Conservation (phyloP, 495 filamentous ascomycete species). For the Amniculicola lignicola region DNA sequence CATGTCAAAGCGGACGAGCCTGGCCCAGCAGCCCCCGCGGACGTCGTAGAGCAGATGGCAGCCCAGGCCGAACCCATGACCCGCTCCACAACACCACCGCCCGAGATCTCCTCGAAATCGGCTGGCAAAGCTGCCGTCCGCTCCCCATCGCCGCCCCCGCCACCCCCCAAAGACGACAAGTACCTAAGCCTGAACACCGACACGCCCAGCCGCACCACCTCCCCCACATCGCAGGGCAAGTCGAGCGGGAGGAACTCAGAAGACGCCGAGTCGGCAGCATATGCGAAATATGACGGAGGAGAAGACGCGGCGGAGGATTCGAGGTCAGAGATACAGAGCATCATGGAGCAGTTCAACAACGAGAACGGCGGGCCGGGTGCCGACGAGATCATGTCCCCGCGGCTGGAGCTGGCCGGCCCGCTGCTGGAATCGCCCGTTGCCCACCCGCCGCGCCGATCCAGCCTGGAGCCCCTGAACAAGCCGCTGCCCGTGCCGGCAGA, state of each 20-base stretch:
- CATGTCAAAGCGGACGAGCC: too few relatives aligned
- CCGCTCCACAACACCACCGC: conserved; percentile 28
- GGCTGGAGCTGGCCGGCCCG: conserved; percentile 68
- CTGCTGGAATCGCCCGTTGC: conserved; percentile 59
- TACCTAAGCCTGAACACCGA: conserved; percentile 60
- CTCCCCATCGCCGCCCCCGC: conserved; percentile 32
- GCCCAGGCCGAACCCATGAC: not conserved
- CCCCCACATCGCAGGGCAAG: conserved; percentile 44
- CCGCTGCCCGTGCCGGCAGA: conserved; percentile 18
- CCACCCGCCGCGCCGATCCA: conserved; percentile 80
- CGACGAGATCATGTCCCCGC: conserved; percentile 79
- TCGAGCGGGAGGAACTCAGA: conserved; percentile 29
- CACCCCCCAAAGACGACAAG: conserved; percentile 47
- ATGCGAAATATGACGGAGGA: conserved; percentile 50
- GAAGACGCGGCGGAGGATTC: conserved; percentile 62
- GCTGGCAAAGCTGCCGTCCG: conserved; percentile 22
- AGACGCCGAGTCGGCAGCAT: conserved; percentile 34
- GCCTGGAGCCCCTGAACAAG: conserved; percentile 65
- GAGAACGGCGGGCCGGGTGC: conserved; percentile 61
- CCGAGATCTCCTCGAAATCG: conserved; percentile 14
- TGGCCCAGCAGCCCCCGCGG: not conserved
- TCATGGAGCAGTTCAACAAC: conserved; percentile 73
- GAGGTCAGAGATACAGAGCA: conserved; percentile 86
- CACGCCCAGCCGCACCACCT: conserved; percentile 45
- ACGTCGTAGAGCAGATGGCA: conserved; percentile 5